These are phyloP conservation scores for Cercospora sp. DNA, from an alignment of 2,329 filamentous ascomycete species.

Conservation along the genomic window DNA sequence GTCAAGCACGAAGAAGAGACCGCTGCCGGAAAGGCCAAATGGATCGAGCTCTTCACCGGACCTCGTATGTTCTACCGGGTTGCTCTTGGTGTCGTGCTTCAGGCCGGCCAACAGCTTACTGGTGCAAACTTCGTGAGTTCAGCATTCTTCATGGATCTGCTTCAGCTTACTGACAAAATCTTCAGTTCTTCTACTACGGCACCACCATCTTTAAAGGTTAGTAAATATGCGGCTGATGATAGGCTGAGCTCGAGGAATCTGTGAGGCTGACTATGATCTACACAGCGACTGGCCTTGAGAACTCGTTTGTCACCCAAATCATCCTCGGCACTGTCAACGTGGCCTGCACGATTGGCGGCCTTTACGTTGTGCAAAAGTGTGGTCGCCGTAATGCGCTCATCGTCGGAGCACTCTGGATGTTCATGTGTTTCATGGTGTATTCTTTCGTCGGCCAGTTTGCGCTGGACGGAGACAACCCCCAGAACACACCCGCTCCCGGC, in stretches of 20 bases:
- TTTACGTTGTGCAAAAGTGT: conserved; percentile 53
- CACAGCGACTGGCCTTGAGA: conserved; percentile 35
- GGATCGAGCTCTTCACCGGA: conserved; percentile 34
- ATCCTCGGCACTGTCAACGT: conserved; percentile 54
- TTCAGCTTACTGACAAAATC: neutral
- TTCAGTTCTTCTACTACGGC: conserved; percentile 29
- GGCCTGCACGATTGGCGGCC: conserved; percentile 49
- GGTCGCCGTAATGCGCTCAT: conserved; percentile 52
- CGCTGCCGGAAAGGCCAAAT: conserved; percentile 21
- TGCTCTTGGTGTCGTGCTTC: conserved; percentile 37
- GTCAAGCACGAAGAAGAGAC: conserved; percentile 38
- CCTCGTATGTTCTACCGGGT: conserved; percentile 37
- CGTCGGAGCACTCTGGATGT: conserved; percentile 46
- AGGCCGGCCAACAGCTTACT: conserved; percentile 39
- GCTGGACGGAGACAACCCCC: conserved; percentile 25
- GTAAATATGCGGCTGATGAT: neutral
- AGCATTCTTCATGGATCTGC: conserved; percentile 19
- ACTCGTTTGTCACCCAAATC: conserved; percentile 51
- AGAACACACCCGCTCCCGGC: conserved; percentile 33
- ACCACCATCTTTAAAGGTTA: conserved; percentile 32
- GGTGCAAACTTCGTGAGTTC: conserved; percentile 47
- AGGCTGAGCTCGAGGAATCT: neutral
- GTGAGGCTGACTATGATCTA: conserved; percentile 41
- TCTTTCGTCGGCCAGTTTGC: conserved; percentile 37
- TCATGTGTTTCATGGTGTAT: conserved; percentile 64